phyloP scores from a whole-genome alignment of 2,329 filamentous ascomycete species.

The Penicillium polonicum region DNA sequence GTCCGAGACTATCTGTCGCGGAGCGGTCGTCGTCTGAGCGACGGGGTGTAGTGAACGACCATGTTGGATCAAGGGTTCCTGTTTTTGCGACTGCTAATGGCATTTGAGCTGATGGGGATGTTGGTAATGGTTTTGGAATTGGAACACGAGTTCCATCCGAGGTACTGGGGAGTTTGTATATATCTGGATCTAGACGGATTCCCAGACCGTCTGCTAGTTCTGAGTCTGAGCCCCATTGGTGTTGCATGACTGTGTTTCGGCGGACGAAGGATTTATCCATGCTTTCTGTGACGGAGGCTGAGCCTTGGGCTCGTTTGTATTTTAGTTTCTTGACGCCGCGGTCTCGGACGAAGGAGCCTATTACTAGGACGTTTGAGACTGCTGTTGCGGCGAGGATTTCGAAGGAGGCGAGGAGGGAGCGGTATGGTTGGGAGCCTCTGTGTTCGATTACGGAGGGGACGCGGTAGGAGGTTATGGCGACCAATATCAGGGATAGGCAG shows the following conservation, averaged over 20 bases:
- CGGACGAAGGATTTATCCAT: slow-evolving; percentile 41
- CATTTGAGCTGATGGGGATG: slow-evolving; percentile 38
- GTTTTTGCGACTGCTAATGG: slow-evolving; percentile 25
- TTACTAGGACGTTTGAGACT: slow-evolving; percentile 82
- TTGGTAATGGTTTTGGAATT: not conserved
- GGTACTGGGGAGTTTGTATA: slow-evolving; percentile 45
- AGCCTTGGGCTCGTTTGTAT: slow-evolving; percentile 56
- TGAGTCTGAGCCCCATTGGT: slow-evolving; percentile 85
- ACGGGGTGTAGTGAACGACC: slow-evolving; percentile 31
- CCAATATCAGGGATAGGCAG: slow-evolving; percentile 75
- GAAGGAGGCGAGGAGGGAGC: slow-evolving; percentile 83
- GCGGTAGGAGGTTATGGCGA: slow-evolving; percentile 76
- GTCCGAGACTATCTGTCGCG: slow-evolving; percentile 34
- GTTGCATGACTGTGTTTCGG: slow-evolving; percentile 60
- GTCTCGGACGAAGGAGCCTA: slow-evolving; percentile 90
- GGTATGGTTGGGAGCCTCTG: slow-evolving; percentile 76
- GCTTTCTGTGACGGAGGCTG: slow-evolving; percentile 51
- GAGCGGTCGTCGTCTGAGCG: slow-evolving; percentile 30
- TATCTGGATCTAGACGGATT: slow-evolving; percentile 59
- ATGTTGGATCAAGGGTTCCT: slow-evolving; percentile 32
- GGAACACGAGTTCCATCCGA: not conserved
- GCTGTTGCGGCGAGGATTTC: slow-evolving; percentile 87
- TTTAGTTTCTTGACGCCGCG: slow-evolving; percentile 85
- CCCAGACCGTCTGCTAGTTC: slow-evolving; percentile 81
- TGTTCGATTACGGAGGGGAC: slow-evolving; percentile 72